Evolutionary conservation across 2,329 filamentous ascomycete genomes (phyloP).

Genomic region (Exophiala mesophila): DNA sequence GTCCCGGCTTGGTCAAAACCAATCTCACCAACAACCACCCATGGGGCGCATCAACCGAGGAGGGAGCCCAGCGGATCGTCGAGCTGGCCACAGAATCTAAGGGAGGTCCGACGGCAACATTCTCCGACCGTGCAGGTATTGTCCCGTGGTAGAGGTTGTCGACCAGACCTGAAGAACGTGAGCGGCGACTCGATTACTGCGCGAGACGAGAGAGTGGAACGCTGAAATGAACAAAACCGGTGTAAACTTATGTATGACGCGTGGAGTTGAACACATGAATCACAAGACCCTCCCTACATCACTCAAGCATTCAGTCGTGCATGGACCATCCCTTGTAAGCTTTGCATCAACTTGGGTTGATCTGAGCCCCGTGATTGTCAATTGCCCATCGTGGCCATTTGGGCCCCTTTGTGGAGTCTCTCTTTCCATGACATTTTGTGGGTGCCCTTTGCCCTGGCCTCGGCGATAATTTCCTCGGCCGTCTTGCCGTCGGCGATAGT

Average conservation of each 20-base stretch:
- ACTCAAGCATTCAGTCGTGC: too few species aligned
- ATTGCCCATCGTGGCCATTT: conserved; percentile 11
- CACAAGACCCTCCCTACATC: too few species aligned
- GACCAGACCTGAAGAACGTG: too few species aligned
- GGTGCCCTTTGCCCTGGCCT: conserved; percentile 9
- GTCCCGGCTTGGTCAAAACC: conserved; percentile 14
- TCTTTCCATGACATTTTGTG: conserved; percentile 17
- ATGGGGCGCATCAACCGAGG: conserved; percentile 8
- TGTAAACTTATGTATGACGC: too few species aligned
- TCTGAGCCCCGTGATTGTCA: conserved; percentile 2
- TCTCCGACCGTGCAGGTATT: conserved; percentile 10
- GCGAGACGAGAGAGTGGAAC: too few species aligned
- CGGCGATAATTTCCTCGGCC: conserved; percentile 16
- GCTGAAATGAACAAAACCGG: too few species aligned
- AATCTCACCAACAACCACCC: conserved; percentile 1
- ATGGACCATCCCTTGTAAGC: too few species aligned
- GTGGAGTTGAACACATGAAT: too few species aligned
- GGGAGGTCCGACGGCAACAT: conserved; percentile 12
- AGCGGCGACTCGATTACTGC: too few species aligned
- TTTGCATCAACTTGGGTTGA: too few species aligned
- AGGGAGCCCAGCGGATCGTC: conserved; percentile 14
- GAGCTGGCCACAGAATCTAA: conserved; percentile 8
- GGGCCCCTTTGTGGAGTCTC: conserved; percentile 9
- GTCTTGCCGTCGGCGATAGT: conserved; percentile 17
- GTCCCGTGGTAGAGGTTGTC: conserved; percentile 18